Percentiles rank a stretch among this genome's conserved stretches.
phyloP scores from a whole-genome alignment of 2,329 filamentous ascomycete genomes.

The Fusarium ambrosium region DNA sequence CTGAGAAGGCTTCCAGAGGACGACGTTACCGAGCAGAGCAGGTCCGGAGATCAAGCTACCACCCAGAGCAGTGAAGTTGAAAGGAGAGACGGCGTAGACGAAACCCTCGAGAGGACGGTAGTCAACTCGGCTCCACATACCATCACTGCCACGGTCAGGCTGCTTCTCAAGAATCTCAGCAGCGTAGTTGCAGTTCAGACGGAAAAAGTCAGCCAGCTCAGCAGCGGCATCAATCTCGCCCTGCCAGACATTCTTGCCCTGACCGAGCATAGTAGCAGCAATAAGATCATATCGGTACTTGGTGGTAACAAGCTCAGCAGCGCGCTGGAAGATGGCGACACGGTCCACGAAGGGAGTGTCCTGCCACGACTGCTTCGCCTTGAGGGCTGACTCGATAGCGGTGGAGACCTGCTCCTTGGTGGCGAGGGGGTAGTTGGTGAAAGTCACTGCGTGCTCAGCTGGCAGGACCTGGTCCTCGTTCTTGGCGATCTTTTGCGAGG shows the following conservation, averaged over 20 bases:
- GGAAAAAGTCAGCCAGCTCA: conserved; percentile 91
- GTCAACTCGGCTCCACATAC: conserved; percentile 76
- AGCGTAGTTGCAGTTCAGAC: conserved; percentile 94
- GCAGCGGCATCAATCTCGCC: conserved; percentile 96
- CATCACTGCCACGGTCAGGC: conserved; percentile 49
- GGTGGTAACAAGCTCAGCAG: conserved; percentile 86
- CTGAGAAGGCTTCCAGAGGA: conserved; percentile 95
- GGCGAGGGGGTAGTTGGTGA: conserved; percentile 53
- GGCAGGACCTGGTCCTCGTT: conserved; percentile 52
- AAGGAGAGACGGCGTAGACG: conserved; percentile 92
- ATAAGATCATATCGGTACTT: conserved; percentile 98
- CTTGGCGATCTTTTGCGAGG: conserved; percentile 44
- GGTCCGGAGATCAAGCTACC: conserved; percentile 87
- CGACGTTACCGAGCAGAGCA: conserved; percentile 92
- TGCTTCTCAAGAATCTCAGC: conserved; percentile 58
- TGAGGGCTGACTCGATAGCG: conserved; percentile 87
- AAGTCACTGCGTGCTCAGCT: conserved; percentile 50
- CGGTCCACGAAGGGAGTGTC: conserved; percentile 88
- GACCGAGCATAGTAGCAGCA: conserved; percentile 94
- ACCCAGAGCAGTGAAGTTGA: conserved; percentile 96
- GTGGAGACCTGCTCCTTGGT: conserved; percentile 49
- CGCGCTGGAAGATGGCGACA: conserved; percentile 94
- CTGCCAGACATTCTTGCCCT: conserved; percentile 99
- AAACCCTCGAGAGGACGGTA: conserved; percentile 94
- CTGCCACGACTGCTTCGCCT: conserved; percentile 86